Evolutionary conservation across 192 early-diverging fungal species (phyloP), one percentile per base, ranked within the genome.

Genomic region (Coemansia brasiliensis): DNA sequence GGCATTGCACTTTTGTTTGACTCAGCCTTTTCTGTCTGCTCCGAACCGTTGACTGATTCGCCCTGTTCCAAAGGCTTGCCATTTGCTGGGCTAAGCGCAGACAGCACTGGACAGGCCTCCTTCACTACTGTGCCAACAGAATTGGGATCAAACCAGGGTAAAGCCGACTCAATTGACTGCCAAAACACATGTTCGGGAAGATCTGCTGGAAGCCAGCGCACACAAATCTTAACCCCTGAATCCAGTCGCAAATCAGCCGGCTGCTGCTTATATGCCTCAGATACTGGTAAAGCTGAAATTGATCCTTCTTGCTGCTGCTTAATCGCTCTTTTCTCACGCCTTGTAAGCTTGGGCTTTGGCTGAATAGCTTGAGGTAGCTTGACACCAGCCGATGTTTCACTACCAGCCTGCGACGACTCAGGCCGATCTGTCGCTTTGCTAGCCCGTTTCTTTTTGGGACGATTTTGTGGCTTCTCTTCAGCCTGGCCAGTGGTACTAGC

Each of bases 161-260:
- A 57, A 0, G 75, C 55, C 1, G 75, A 39, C 58, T 78, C 75
- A 2, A 59, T 57, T 0, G 75, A 59, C 12, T 39, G 62, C 75
- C 75, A 78, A 43, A 78, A 72, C 39, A 78, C 68, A 20, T 78
- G 68, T 20, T 78, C 74, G 29, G 74, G 74, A 2, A 78, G 60
- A 27, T 71, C 68, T 11, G 58, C 52, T 12, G 74, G 74, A 42
- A 76, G 51, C 74, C 74, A 70, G 52, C 74, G 67, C 17, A 76
- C 53, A 29, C 67, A 66, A n/a, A 76, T 55, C 55, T 76, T 76
- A 25, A 64, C 63, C 0, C 41, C 43, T 5, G 55, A n/a, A 4
- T 42, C 55, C 6, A 43, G 15, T 3, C 21, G 42, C 55, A 13
- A 6, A 15, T 20, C 53, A 0, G 27, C 55, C 6, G 26, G 21